phyloP scores from a whole-genome alignment of 108 stramenopile species.

The Schizochytrium sp. region DNA sequence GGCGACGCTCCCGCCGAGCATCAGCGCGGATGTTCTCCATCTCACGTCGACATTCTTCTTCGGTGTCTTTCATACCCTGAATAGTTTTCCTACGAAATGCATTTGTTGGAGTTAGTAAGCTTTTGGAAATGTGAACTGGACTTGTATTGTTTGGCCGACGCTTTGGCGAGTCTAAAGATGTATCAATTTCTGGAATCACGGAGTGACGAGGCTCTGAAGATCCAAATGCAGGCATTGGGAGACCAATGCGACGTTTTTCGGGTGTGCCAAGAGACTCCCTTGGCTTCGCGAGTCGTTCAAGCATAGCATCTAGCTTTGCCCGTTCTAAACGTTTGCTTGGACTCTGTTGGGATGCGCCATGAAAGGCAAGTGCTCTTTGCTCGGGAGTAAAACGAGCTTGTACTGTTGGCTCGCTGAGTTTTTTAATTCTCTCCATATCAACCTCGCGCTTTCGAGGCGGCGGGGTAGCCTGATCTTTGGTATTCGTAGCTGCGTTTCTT shows the following conservation, averaged over 20 bases:
- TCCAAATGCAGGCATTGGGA: neutral
- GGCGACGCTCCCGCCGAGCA: neutral
- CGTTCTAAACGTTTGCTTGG: neutral
- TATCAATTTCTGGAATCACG: neutral
- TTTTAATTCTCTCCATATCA: conserved; percentile 14
- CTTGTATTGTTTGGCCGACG: neutral
- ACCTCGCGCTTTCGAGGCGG: neutral
- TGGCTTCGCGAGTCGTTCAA: neutral
- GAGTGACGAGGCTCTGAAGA: neutral
- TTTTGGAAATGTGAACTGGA: neutral
- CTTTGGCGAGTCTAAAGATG: neutral
- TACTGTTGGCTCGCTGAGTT: conserved; percentile 1
- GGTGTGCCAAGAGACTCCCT: neutral
- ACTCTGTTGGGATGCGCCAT: neutral
- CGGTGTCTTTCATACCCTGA: conserved; percentile 1
- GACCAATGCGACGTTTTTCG: neutral
- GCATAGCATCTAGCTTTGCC: neutral
- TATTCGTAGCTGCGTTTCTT: neutral
- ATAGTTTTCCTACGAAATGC: conserved; percentile 26
- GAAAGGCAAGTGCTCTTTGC: neutral
- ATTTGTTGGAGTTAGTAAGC: conserved; percentile 11
- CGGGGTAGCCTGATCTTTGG: neutral
- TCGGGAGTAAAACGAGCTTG: neutral
- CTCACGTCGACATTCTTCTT: conserved; percentile 36
- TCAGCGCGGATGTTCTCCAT: neutral